These are phyloP conservation scores for Penicillium occitanis DNA, from an alignment of 2,329 filamentous ascomycete genomes.

Conservation along the genomic window DNA sequence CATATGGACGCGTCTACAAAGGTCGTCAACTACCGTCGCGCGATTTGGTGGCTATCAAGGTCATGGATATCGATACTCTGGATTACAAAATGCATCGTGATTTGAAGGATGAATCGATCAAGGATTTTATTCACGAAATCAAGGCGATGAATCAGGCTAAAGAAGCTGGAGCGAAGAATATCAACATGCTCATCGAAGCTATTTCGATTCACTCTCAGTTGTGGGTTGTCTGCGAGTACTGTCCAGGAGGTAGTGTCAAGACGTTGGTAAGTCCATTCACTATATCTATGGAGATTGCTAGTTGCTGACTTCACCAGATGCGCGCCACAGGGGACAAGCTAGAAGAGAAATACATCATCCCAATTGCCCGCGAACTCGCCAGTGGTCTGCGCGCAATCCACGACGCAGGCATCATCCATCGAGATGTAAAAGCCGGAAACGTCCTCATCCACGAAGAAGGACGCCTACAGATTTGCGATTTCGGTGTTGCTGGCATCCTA, in stretches of 20 bases:
- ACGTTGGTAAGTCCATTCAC: constrained; percentile 54
- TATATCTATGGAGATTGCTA: neutral
- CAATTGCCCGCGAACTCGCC: constrained; percentile 64
- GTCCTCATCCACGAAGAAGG: constrained; percentile 65
- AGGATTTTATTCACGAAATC: constrained; percentile 62
- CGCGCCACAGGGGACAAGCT: constrained; percentile 51
- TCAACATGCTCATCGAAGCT: constrained; percentile 65
- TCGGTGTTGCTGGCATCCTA: constrained; percentile 64
- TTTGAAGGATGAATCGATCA: constrained; percentile 50
- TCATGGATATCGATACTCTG: constrained; percentile 51
- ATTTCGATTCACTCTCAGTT: constrained; percentile 64
- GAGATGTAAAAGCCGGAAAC: constrained; percentile 66
- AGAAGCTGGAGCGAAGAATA: constrained; percentile 61
- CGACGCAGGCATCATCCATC: constrained; percentile 64
- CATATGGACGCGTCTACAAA: constrained; percentile 54
- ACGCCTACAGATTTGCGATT: constrained; percentile 63
- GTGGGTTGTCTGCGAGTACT: constrained; percentile 67
- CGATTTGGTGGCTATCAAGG: constrained; percentile 52
- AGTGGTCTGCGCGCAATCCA: constrained; percentile 62
- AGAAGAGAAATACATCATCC: constrained; percentile 62
- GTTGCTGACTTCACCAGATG: constrained; percentile 38
- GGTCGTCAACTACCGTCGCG: constrained; percentile 42
- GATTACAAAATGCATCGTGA: constrained; percentile 51
- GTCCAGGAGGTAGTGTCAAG: constrained; percentile 64
- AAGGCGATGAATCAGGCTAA: constrained; percentile 62